Percentiles rank a stretch among this genome's conserved stretches.
phyloP scores from a whole-genome alignment of 331 rosid genomes.

The Erythrophleum ivorense region DNA sequence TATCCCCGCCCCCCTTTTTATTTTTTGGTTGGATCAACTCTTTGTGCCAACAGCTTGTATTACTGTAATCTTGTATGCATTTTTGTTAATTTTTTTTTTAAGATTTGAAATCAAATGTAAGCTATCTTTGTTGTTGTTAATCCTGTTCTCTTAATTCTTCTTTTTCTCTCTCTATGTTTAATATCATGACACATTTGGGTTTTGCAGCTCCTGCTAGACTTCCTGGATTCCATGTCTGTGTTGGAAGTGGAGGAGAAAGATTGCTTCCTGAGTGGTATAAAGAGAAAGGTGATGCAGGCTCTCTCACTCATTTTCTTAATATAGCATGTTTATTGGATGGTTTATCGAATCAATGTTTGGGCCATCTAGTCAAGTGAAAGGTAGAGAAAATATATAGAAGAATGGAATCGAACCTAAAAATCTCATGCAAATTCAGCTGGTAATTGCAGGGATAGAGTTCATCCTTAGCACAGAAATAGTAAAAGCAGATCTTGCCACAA shows the following conservation, averaged over 20 bases:
- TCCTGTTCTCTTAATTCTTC: conserved; percentile 10
- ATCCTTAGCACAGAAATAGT: conserved; percentile 89
- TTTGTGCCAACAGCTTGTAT: conserved; percentile 9
- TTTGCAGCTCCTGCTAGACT: conserved; percentile 98
- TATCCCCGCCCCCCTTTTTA: not conserved
- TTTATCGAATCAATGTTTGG: conserved; percentile 11
- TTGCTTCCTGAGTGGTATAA: conserved; percentile 89
- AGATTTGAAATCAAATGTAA: not conserved
- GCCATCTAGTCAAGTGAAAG: conserved; percentile 16
- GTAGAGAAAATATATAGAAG: not conserved
- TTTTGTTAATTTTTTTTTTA: not conserved
- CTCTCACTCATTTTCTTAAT: conserved; percentile 19
- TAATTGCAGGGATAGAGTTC: conserved; percentile 81
- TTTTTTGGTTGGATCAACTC: conserved; percentile 2
- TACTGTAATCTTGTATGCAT: conserved; percentile 9
- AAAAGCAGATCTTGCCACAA: conserved; percentile 76
- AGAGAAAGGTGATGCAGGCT: conserved; percentile 68
- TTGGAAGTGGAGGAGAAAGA: conserved; percentile 98
- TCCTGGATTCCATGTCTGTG: conserved; percentile 92
- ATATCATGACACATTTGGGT: conserved; percentile 28
- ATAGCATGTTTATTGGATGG: conserved; percentile 14
- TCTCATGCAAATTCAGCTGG: conserved; percentile 40
- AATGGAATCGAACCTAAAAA: conserved; percentile 4
- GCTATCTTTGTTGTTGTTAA: not conserved
- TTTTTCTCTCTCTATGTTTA: conserved; percentile 22